Evolutionary conservation across 2,329 filamentous ascomycete species (phyloP).

Genomic region (Coniochaeta sp.): DNA sequence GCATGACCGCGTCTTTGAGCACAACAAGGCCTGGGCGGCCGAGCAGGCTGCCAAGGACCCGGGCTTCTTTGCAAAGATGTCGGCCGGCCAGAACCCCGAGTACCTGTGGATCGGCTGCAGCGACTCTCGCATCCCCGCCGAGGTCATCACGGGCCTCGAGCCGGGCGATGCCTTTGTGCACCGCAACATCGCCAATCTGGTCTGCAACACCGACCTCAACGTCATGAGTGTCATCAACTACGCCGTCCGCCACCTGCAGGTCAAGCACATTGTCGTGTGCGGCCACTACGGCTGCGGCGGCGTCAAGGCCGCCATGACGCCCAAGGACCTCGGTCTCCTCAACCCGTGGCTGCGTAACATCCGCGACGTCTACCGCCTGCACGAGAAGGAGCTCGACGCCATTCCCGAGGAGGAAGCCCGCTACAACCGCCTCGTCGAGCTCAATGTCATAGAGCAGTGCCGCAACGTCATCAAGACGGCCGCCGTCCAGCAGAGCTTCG

Average conservation of each 20-base stretch:
- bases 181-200: conserved; percentile 90
- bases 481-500: conserved; percentile 66
- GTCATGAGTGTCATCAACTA: conserved; percentile 80
- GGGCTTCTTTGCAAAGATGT: conserved; percentile 57
- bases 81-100: conserved; percentile 59
- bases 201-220: conserved; percentile 73
- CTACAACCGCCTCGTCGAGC: conserved; percentile 68
- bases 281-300: conserved; percentile 74
- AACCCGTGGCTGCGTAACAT: conserved; percentile 72
- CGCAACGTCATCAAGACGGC: conserved; percentile 74
- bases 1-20: conserved; percentile 62
- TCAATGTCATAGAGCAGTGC: conserved; percentile 75
- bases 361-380: conserved; percentile 64
- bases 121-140: conserved; percentile 87
- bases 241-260: conserved; percentile 71
- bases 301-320: conserved; percentile 67
- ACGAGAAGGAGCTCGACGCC: conserved; percentile 62
- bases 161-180: conserved; percentile 93
- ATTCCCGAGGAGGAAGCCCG: conserved; percentile 51
- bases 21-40: conserved; percentile 60
- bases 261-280: conserved; percentile 75
- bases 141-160: conserved; percentile 72
- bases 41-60: conserved; percentile 52
- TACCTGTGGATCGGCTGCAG: conserved; percentile 88
- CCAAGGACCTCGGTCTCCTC: conserved; percentile 61